These are phyloP conservation scores for Termitomyces sp. DNA, from an alignment of 768 basidiomycete genomes.

Conservation along the genomic window DNA sequence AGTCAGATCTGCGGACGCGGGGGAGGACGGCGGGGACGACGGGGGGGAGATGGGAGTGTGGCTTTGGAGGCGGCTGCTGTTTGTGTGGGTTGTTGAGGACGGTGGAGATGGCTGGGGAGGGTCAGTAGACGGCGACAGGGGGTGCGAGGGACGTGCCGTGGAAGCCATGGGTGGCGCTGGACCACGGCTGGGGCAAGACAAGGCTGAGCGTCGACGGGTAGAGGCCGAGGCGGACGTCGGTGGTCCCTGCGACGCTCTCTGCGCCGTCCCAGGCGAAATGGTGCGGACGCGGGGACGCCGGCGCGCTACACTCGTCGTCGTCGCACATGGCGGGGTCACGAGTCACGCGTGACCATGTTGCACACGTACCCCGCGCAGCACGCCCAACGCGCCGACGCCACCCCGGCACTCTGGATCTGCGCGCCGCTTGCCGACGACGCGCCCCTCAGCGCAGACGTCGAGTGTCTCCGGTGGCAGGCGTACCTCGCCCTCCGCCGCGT, in stretches of 20 bases:
- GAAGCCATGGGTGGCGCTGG: constrained; percentile 80
- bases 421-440: constrained; percentile 24
- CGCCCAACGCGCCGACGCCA: constrained; percentile 21
- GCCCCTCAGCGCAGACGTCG: constrained; percentile 71
- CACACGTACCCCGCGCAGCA: constrained; percentile 45
- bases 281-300: no score
- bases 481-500: constrained; percentile 69
- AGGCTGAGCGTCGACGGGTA: constrained; percentile 47
- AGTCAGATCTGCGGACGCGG: constrained; percentile 77
- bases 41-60: constrained; percentile 73
- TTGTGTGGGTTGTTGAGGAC: constrained; percentile 89
- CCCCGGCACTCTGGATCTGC: constrained; percentile 62
- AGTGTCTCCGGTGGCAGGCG: constrained; percentile 89
- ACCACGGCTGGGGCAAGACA: constrained; percentile 64
- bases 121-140: neutral
- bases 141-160: constrained; percentile 53
- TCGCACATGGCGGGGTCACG: constrained; percentile 34
- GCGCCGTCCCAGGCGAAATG: constrained; percentile 78
- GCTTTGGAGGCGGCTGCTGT: constrained; percentile 80
- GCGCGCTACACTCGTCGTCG: no score
- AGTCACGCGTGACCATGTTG: constrained; percentile 31
- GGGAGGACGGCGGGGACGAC: constrained; percentile 72
- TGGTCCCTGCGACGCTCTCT: constrained; percentile 69
- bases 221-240: constrained; percentile 52
- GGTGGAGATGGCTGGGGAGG: constrained; percentile 76